Percentiles rank a stretch among this genome's conserved stretches.
These are phyloP conservation scores for Sesbania bispinosa DNA, from an alignment of 306 rosid species.

Conservation along the genomic window DNA sequence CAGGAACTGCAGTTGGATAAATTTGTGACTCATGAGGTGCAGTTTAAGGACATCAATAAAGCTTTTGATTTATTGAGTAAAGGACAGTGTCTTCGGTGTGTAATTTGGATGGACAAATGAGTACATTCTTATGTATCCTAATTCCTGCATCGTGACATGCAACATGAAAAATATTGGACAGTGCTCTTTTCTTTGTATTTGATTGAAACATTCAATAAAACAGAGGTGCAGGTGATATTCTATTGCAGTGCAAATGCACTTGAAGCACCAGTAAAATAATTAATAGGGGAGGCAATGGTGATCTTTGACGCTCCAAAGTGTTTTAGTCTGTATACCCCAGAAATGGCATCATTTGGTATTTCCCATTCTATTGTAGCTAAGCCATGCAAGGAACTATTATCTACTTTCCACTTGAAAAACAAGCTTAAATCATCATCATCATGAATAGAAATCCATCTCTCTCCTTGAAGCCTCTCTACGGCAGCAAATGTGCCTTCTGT, in stretches of 20 bases:
- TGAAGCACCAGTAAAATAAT: slow-evolving; percentile 68
- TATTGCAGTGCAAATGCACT: slow-evolving; percentile 67
- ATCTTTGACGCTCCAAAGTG: slow-evolving; percentile 76
- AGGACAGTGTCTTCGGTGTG: slow-evolving; percentile 58
- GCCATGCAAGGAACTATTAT: slow-evolving; percentile 37
- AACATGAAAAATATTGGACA: not conserved
- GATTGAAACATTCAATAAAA: not conserved
- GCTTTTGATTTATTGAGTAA: slow-evolving; percentile 59
- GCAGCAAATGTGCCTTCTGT: slow-evolving; percentile 78
- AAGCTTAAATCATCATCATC: slow-evolving; percentile 80
- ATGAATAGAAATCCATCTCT: slow-evolving; percentile 50
- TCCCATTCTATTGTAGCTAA: slow-evolving; percentile 66
- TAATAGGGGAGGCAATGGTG: slow-evolving; percentile 35
- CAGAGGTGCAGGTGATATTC: not conserved
- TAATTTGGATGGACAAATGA: slow-evolving; percentile 60
- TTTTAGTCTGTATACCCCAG: slow-evolving; percentile 59
- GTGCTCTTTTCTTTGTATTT: slow-evolving; percentile 6
- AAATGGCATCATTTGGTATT: slow-evolving; percentile 47
- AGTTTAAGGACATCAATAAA: slow-evolving; percentile 65
- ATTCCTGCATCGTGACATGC: not conserved
- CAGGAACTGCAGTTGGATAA: slow-evolving; percentile 69
- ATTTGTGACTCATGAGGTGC: slow-evolving; percentile 59
- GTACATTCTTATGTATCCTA: slow-evolving; percentile 15
- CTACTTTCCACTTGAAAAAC: slow-evolving; percentile 60
- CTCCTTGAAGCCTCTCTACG: slow-evolving; percentile 60